A percentile compares a stretch with the other conserved stretches of the same genome.
Evolutionary conservation across 1,139 yeast genomes (phyloP).

Genomic region (Nakaseomyces uthaithaninus): DNA sequence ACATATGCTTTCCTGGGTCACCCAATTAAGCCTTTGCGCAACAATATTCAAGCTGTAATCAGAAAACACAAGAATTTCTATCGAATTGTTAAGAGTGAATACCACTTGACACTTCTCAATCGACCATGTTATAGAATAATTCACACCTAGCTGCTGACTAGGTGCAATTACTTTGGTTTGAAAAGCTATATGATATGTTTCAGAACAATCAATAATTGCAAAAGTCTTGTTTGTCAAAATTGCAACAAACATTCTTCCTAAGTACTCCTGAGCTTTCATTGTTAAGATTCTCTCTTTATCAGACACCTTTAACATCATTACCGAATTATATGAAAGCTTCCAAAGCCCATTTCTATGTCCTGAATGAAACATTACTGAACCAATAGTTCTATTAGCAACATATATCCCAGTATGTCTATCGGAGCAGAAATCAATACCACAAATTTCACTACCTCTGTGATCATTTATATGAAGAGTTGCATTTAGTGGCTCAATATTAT

Average conservation of each 20-base stretch:
- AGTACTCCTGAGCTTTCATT: conserved; percentile 31
- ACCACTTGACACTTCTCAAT: conserved; percentile 37
- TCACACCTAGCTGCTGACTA: conserved; percentile 8
- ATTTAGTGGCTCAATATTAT: conserved; percentile 12
- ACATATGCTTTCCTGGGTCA: conserved; percentile 40
- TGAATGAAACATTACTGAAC: conserved; percentile 53
- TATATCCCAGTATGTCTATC: conserved; percentile 50
- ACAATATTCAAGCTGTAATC: conserved; percentile 1
- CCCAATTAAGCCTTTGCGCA: conserved; percentile 38
- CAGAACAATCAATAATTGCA: conserved; percentile 40
- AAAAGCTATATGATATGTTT: neutral
- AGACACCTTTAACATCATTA: conserved; percentile 12
- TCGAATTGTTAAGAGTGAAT: conserved; percentile 15
- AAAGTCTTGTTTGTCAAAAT: conserved; percentile 48
- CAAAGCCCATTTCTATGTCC: conserved; percentile 50
- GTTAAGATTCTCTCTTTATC: conserved; percentile 2
- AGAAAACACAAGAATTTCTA: conserved; percentile 30
- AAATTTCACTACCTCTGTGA: conserved; percentile 30
- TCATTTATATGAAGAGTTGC: conserved; percentile 26
- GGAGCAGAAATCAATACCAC: conserved; percentile 47
- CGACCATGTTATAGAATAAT: conserved; percentile 44
- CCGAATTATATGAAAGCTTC: conserved; percentile 35
- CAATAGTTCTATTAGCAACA: conserved; percentile 47
- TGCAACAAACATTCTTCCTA: conserved; percentile 42
- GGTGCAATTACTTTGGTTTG: neutral